These are phyloP conservation scores for Leptographium procerum DNA, from an alignment of 2,329 filamentous ascomycete genomes.

Conservation along the genomic window DNA sequence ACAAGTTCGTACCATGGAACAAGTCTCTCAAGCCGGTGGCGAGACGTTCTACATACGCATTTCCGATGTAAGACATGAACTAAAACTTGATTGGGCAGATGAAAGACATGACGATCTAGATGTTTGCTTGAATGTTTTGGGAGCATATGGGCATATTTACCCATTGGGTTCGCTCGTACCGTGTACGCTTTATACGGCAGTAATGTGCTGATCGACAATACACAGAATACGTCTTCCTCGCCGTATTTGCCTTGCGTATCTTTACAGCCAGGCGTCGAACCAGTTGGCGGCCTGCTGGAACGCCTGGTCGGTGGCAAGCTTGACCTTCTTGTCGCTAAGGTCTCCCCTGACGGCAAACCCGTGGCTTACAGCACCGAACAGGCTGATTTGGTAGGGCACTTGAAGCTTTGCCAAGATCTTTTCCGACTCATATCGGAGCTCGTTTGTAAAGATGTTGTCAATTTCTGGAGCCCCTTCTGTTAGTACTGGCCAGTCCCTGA, in stretches of 20 bases:
- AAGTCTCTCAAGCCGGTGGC: too few relatives aligned
- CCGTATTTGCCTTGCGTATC: background rate
- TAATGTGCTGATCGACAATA: too few relatives aligned
- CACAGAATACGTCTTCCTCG: too few relatives aligned
- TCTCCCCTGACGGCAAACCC: slow-evolving; percentile 67
- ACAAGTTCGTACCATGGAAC: too few relatives aligned
- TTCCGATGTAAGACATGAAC: too few relatives aligned
- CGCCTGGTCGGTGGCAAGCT: slow-evolving; percentile 70
- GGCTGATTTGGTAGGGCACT: slow-evolving; percentile 62
- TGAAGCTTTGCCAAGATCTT: slow-evolving; percentile 46
- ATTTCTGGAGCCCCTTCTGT: slow-evolving; percentile 26
- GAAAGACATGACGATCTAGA: too few relatives aligned
- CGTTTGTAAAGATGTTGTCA: slow-evolving; percentile 52
- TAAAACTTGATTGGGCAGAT: too few relatives aligned
- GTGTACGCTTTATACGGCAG: too few relatives aligned
- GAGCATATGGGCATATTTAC: too few relatives aligned
- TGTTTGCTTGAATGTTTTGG: too few relatives aligned
- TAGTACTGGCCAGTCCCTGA: background rate
- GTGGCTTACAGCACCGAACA: slow-evolving; percentile 61
- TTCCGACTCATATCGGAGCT: slow-evolving; percentile 55
- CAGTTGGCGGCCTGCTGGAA: slow-evolving; percentile 67
- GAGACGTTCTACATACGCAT: too few relatives aligned
- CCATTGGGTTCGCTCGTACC: too few relatives aligned
- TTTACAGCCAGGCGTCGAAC: slow-evolving; percentile 53
- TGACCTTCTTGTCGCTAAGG: slow-evolving; percentile 39